Evolutionary conservation across 2,329 filamentous ascomycete genomes (phyloP), one percentile per base, ranked within the genome.

Genomic region (Aureobasidium leucospermi): DNA sequence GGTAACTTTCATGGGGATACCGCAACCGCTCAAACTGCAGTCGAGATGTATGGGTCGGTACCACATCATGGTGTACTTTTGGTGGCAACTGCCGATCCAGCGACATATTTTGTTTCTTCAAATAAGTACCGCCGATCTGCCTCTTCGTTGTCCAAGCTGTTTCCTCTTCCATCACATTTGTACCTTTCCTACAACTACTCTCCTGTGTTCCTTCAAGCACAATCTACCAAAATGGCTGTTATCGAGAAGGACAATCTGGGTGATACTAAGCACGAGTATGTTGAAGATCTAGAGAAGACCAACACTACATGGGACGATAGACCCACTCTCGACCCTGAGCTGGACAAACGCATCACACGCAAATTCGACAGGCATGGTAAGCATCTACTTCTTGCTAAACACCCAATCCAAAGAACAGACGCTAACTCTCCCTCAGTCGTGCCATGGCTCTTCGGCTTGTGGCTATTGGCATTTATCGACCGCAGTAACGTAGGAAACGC

Each of bases 381-480:
- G 52, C 19, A 56, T 28, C 15, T 36, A 3, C 2, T 7, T 10
- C 15, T 6, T 23, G 42, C 10, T 19, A 5, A 29, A 32, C 15
- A 23, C n/a, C 1, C 6, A 9, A 7, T 13, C 9, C 16, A 45
- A 7, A 3, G 15, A 23, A 7, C 10, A 11, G 28, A 10, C 16
- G 15, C 32, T 56, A 8, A 56, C 13, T 8, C 15, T 15, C 23
- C 9, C 15, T 5, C 23, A 47, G 42, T 78, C 32, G 64, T 79
- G 10, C 76, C 76, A 4, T 77, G 74, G 75, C 69, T 78, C 6
- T 78, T 78, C 48, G 67, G 69, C 9, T 69, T 79, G 13, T 78
- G 75, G 74, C 70, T 78, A 4, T 69, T 78, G n/a, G 74, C 76
- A 7, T 78, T 78, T 68, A 78, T 79, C 60, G 76, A 78, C 63